Percentiles rank a stretch among this genome's conserved stretches.
Evolutionary conservation across 2,329 filamentous ascomycete species (phyloP).

Genomic region (Zasmidium angulare): DNA sequence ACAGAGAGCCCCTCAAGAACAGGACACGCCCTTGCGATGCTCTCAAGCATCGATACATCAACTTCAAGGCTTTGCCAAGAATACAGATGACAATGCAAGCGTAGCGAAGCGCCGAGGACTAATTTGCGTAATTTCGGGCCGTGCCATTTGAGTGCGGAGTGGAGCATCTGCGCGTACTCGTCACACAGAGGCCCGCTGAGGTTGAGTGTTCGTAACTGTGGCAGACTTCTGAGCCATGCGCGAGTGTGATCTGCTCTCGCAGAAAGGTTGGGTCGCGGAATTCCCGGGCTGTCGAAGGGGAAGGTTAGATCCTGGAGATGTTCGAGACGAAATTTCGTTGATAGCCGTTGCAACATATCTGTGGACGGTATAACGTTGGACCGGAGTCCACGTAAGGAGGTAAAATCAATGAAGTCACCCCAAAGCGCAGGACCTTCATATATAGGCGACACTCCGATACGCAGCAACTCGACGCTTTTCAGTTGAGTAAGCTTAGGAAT

Average conservation of each 20-base stretch:
- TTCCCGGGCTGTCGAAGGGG: background rate
- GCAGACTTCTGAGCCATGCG: background rate
- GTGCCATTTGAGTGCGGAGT: background rate
- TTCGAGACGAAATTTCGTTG: background rate
- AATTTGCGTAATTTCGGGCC: background rate
- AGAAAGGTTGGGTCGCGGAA: background rate
- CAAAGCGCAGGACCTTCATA: background rate
- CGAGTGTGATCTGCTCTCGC: background rate
- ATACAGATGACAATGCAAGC: no score
- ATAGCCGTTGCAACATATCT: background rate
- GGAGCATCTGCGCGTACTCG: background rate
- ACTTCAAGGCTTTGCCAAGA: no score
- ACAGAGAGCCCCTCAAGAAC: background rate
- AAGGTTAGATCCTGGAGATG: background rate
- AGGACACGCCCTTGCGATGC: background rate
- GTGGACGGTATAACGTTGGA: background rate
- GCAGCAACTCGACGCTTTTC: background rate
- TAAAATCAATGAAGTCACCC: background rate
- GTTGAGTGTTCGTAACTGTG: background rate
- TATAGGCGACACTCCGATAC: background rate
- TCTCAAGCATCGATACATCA: background rate
- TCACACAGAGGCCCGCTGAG: background rate
- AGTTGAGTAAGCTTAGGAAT: background rate
- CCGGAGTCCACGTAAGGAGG: background rate
- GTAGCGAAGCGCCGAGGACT: background rate